phyloP scores from a whole-genome alignment of 177 flowering plant genomes.

The Vitis hybrid region DNA sequence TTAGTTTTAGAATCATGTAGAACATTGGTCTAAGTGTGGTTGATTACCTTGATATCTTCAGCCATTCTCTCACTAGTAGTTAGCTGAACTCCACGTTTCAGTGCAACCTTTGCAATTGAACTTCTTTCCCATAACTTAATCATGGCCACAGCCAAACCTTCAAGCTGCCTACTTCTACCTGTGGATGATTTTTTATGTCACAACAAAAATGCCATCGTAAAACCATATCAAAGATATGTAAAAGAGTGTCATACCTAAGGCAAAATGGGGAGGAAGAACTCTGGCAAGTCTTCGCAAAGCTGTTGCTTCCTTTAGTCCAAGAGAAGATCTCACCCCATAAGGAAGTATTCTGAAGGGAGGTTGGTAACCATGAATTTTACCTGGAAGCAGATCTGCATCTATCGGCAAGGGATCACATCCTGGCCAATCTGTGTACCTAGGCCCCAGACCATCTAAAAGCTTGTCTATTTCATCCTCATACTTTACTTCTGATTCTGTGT shows the following conservation, averaged over 20 bases:
- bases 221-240: neutral
- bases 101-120: constrained; percentile 80
- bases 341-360: constrained; percentile 93
- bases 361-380: constrained; percentile 61
- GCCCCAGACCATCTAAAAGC: constrained; percentile 79
- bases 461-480: constrained; percentile 85
- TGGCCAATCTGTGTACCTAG: constrained; percentile 87
- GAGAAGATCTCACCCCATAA: constrained; percentile 68
- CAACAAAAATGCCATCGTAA: neutral
- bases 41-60: constrained; percentile 79
- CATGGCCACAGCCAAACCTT: constrained; percentile 90
- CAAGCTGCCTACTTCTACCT: constrained; percentile 94
- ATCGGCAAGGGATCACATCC: constrained; percentile 84
- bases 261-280: constrained; percentile 92
- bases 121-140: constrained; percentile 85
- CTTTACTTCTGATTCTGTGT: constrained; percentile 38
- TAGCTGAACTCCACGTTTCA: constrained; percentile 94
- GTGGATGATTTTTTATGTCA: constrained; percentile 1
- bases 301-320: constrained; percentile 68
- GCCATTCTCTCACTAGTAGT: constrained; percentile 96
- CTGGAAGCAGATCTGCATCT: constrained; percentile 94
- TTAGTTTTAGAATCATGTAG: neutral
- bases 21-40: neutral
- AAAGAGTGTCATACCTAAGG: constrained; percentile 54
- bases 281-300: constrained; percentile 76